Base-by-base conservation (phyloP, 495 filamentous ascomycete genomes). In the Hyphodiscus hymeniophilus region DNA sequence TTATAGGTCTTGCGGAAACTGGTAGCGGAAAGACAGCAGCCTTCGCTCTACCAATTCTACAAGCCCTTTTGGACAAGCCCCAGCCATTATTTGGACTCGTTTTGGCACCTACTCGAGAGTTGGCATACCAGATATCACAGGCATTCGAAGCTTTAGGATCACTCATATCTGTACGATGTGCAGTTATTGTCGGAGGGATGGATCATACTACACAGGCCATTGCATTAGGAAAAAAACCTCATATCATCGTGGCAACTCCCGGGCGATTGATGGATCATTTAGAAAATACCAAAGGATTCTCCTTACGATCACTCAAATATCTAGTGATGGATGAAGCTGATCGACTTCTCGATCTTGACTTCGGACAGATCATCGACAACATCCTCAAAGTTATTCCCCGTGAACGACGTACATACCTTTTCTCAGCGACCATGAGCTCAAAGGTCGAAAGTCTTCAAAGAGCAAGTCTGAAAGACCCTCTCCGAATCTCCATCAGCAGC, bases 261-360 rank as follows among this genome's bases (percentile, higher is more conserved):
- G 91, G 92, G 40, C 79, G 92, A 43, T 66, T 98, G 10, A 71
- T 96, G 2, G 92, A 98, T 57, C 92, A 98, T 61, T 69, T 96
- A 8, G 90, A 98, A 63, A 95, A 95, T 61, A 98, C 92, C 6
- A 95, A 94, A 62, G 91, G 92, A 7, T 98, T 98, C 64, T 86
- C 81, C 7, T 66, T 96, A 31, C 77, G 80, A 5, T 68, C 67
- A 13, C 67, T 96, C 3, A 87, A 88, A 57, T 94, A 90, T 56
- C 75, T 96, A 0, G 89, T 94, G 30, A 87, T 96, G 77, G 92
- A 96, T 55, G 92, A 98, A 65, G 92, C 91, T 22, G 91, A 98
- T 60, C 74, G 88, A 30, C 73, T 98, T 0, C 76, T 98, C 0
- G 92, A 97, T 60, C 80, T 95, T 64, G 91, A 96, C 65, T 97